Evolutionary conservation across 2,329 filamentous ascomycete species (phyloP).

Genomic region (Trichoderma lentiforme): DNA sequence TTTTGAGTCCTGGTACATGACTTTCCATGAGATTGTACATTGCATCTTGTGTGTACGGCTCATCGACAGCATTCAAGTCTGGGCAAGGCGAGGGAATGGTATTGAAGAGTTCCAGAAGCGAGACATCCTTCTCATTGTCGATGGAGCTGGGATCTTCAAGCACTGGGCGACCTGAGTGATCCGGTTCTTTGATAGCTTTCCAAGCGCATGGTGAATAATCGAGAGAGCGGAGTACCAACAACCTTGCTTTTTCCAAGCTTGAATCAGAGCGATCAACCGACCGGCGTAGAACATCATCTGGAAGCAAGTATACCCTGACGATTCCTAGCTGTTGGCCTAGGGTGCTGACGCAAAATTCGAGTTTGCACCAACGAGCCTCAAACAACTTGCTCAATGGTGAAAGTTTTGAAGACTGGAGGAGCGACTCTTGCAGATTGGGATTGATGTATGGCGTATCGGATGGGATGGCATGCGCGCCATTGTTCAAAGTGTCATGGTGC

Average conservation of each 20-base stretch:
- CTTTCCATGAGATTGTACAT: conserved; percentile 55
- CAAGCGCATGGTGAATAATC: conserved; percentile 57
- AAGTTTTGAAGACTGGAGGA: conserved; percentile 27
- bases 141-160: background rate
- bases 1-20: conserved; percentile 55
- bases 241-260: conserved; percentile 44
- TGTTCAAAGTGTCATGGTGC: background rate
- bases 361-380: conserved; percentile 39
- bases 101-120: conserved; percentile 71
- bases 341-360: conserved; percentile 36
- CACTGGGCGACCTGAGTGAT: background rate
- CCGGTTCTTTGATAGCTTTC: conserved; percentile 40
- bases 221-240: conserved; percentile 48
- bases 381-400: conserved; percentile 29
- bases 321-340: conserved; percentile 26
- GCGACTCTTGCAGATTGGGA: conserved; percentile 19
- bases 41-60: conserved; percentile 49
- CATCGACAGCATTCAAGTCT: conserved; percentile 43
- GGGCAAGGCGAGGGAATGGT: conserved; percentile 66
- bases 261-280: conserved; percentile 48
- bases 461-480: conserved; percentile 26
- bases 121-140: conserved; percentile 41
- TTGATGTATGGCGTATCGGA: conserved; percentile 18
- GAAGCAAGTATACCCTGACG: conserved; percentile 59
- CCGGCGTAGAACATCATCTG: conserved; percentile 59